A percentile compares a stretch with the other conserved stretches of the same genome.
These are phyloP conservation scores for Didymellaceae sp. DNA, from an alignment of 2,329 filamentous ascomycete genomes.

Conservation along the genomic window DNA sequence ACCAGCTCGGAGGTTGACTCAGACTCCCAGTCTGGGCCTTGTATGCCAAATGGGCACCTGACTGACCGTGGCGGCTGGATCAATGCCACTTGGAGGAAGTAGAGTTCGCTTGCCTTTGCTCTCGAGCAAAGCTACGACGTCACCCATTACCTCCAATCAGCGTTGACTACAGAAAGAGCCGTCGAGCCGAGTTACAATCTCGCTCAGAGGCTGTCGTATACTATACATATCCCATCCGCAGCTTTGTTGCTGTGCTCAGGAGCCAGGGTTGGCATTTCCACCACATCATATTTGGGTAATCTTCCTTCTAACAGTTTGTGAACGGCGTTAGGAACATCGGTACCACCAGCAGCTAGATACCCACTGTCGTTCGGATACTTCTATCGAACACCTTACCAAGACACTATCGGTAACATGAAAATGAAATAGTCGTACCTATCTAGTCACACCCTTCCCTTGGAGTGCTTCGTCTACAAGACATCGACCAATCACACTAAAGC, in stretches of 20 bases:
- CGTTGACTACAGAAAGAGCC: no score
- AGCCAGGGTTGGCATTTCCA: no score
- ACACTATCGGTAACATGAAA: no score
- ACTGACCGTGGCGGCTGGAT: constrained; percentile 30
- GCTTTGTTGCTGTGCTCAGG: no score
- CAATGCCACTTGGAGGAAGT: constrained; percentile 23
- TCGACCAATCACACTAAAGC: constrained; percentile 10
- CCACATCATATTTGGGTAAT: no score
- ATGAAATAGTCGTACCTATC: no score
- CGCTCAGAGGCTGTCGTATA: no score
- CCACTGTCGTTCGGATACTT: neutral
- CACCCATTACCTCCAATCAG: no score
- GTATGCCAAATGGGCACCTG: constrained; percentile 27
- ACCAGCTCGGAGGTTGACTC: constrained; percentile 35
- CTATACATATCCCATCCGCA: neutral
- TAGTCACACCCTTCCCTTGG: no score
- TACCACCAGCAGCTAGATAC: constrained; percentile 7
- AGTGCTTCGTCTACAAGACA: neutral
- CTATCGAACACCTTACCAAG: neutral
- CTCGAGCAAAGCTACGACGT: no score
- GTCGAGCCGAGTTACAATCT: no score
- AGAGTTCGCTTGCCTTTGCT: no score
- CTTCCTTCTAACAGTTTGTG: neutral
- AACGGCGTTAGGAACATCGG: constrained; percentile 4
- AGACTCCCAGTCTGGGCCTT: constrained; percentile 36